These are phyloP conservation scores for Teratosphaeria viscida DNA, from an alignment of 2,329 filamentous ascomycete species.

Conservation along the genomic window DNA sequence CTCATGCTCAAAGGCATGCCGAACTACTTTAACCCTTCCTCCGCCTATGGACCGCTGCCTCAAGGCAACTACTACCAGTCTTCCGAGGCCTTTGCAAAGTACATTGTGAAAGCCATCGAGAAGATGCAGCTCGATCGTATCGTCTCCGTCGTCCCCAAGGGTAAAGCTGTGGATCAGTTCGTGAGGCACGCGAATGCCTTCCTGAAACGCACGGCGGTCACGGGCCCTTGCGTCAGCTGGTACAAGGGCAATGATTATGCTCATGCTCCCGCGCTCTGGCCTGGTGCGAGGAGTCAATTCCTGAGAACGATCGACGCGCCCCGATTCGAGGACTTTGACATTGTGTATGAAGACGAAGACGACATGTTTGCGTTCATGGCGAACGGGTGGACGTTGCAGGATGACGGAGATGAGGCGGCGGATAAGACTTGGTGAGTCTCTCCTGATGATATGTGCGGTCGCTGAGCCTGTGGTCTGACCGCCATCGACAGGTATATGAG, in stretches of 20 bases:
- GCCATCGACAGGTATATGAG: conserved; percentile 7
- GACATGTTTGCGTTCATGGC: conserved; percentile 12
- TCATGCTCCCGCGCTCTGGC: conserved; percentile 11
- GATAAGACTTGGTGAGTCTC: conserved; percentile 8
- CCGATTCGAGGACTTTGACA: conserved; percentile 13
- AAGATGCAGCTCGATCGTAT: conserved; percentile 14
- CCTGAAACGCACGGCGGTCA: conserved; percentile 11
- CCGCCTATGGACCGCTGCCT: conserved; percentile 11
- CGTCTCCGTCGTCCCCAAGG: conserved; percentile 9
- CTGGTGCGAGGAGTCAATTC: conserved; percentile 11
- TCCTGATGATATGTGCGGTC: background rate
- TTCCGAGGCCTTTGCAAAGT: conserved; percentile 8
- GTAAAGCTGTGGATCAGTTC: conserved; percentile 12
- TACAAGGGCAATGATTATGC: conserved; percentile 13
- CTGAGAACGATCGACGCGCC: conserved; percentile 8
- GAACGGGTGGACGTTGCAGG: conserved; percentile 11
- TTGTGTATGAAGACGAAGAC: conserved; percentile 9
- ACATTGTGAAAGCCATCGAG: conserved; percentile 13
- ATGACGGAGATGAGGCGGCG: conserved; percentile 4
- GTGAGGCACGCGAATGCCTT: conserved; percentile 12
- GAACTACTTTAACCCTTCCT: conserved; percentile 15
- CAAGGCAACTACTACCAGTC: conserved; percentile 14
- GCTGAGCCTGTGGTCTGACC: background rate
- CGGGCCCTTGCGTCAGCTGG: conserved; percentile 12
- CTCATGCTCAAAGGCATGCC: conserved; percentile 10